Conservation (phyloP, 257 asterid genomes). For the Scutellaria minor region DNA sequence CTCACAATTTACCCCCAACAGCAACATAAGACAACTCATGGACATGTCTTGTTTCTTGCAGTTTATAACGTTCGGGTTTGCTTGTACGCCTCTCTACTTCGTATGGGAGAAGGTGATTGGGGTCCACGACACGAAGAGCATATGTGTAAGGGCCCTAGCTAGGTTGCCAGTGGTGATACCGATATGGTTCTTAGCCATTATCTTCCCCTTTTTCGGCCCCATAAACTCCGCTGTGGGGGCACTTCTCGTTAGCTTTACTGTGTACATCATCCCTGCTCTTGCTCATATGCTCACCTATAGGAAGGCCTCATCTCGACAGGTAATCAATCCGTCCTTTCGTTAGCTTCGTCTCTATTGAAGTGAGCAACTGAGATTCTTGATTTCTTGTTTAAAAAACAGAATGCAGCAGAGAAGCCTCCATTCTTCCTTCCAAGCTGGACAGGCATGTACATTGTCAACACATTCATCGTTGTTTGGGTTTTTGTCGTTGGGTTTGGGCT, state of each 20-base stretch:
- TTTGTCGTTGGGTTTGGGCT: constrained; percentile 40
- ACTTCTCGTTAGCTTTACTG: constrained; percentile 50
- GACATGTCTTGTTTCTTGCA: constrained; percentile 22
- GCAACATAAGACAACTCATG: neutral
- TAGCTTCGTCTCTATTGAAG: no score
- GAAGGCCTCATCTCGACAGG: constrained; percentile 48
- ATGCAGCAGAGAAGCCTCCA: constrained; percentile 48
- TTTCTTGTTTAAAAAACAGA: constrained; percentile 31
- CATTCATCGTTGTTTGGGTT: constrained; percentile 39
- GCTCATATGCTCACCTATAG: constrained; percentile 52
- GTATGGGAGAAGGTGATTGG: constrained; percentile 46
- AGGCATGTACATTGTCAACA: constrained; percentile 39
- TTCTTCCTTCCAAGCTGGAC: constrained; percentile 44
- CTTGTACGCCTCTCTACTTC: constrained; percentile 50
- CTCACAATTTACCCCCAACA: neutral
- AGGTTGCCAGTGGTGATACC: constrained; percentile 47
- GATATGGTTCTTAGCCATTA: constrained; percentile 39
- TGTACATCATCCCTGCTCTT: constrained; percentile 51
- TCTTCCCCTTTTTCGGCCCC: constrained; percentile 54
- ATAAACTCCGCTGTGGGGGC: constrained; percentile 55
- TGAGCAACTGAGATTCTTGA: no score
- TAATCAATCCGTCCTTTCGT: neutral
- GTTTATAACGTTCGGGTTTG: constrained; percentile 54
- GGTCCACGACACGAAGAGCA: constrained; percentile 45
- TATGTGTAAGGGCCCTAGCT: constrained; percentile 43